Conservation (phyloP, 2,329 filamentous ascomycete species). For the Ophiostoma himal-ulmi region DNA sequence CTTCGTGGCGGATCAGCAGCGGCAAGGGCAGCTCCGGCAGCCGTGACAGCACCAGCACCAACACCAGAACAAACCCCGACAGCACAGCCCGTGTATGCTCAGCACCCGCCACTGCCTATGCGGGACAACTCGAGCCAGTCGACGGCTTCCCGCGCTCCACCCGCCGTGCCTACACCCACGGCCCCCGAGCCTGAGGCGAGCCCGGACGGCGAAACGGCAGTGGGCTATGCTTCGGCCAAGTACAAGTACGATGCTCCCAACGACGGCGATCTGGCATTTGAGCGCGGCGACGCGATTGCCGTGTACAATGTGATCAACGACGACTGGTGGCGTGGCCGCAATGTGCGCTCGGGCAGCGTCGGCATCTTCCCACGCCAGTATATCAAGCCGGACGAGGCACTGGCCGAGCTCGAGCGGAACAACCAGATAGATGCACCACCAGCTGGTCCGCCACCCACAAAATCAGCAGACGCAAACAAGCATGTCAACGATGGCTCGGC, state of each 20-base stretch:
- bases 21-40: slow-evolving; percentile 23
- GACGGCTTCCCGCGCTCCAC: slow-evolving; percentile 38
- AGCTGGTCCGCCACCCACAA: slow-evolving; percentile 23
- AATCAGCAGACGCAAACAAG: slow-evolving; percentile 6
- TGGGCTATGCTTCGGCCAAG: slow-evolving; percentile 71
- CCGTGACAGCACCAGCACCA: neutral
- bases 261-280: slow-evolving; percentile 72
- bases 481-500: slow-evolving; percentile 28
- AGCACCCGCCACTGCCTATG: slow-evolving; percentile 32
- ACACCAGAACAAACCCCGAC: neutral
- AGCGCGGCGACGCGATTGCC: slow-evolving; percentile 71
- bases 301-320: slow-evolving; percentile 92
- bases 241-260: slow-evolving; percentile 79
- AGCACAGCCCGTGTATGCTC: slow-evolving; percentile 2
- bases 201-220: slow-evolving; percentile 40
- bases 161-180: slow-evolving; percentile 35
- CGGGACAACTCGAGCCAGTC: slow-evolving; percentile 42
- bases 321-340: slow-evolving; percentile 93
- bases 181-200: slow-evolving; percentile 32
- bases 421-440: slow-evolving; percentile 32
- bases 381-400: slow-evolving; percentile 57
- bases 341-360: slow-evolving; percentile 73
- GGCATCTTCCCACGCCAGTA: slow-evolving; percentile 96
- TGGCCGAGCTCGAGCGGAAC: slow-evolving; percentile 24
- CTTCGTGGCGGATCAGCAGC: slow-evolving; percentile 43